Base-by-base conservation (phyloP, 2,329 filamentous ascomycete species). In the Clarireedia homoeocarpa region DNA sequence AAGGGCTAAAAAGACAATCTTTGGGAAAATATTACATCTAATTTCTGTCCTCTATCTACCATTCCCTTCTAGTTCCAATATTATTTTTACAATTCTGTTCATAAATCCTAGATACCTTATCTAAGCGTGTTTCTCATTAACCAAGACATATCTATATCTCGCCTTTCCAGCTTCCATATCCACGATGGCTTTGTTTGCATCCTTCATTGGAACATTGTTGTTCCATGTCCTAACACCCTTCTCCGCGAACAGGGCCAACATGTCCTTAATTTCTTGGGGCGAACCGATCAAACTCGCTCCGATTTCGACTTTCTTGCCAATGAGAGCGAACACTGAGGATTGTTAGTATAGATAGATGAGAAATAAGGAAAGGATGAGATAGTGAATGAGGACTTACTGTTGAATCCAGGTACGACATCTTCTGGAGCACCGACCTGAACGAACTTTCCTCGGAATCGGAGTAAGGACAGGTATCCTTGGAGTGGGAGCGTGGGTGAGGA, bases 401-500 rank as follows among this genome's bases (percentile, higher is more conserved):
- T 74, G 61, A 85, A 74, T 2, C 72, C 71, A 4, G 81, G 82
- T 70, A 69, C 74, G 71, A 70, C 69, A 56, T 78, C 77, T 64
- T 89, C 86, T 0, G 86, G 85, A 1, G 79, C 79, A 27, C 85
- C 85, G 49, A 89, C 65, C 69, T 87, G 82, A 56, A 87, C 77
- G 62, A 87, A 83, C 14, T 74, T 75, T 5, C 85, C 85, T 49
- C 81, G 76, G 15, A 75, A 71, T 57, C 77, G 75, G 36, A 89
- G 73, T 7, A 89, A 73, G 14, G 71, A 64, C 55, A 90, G 72
- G 69, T 88, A 89, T 48, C 79, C 71, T 51, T 71, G 68, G 24
- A 88, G 66, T 0, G 84, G 84, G 83, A 89, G 85, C 15, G 78
- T 74, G 2, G 75, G 73, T 6, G 70, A 73, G 2, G 78, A 80